A percentile compares a stretch with the other conserved stretches of the same genome.
These are phyloP conservation scores for Geotrichum phurueaensis DNA, from an alignment of 1,139 yeast species.

Conservation along the genomic window DNA sequence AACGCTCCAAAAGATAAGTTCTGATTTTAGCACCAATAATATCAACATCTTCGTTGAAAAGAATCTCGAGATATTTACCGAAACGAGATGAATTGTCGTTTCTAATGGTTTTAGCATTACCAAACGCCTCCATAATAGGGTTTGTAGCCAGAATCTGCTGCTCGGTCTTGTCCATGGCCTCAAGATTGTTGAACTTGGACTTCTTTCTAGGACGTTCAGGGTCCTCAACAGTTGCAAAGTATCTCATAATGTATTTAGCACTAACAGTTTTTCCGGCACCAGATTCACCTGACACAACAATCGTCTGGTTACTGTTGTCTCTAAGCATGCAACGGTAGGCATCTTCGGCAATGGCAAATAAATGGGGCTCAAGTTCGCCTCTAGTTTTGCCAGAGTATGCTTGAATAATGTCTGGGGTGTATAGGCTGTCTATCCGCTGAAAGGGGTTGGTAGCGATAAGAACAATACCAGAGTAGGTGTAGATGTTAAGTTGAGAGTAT, in stretches of 20 bases:
- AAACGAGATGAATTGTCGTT: conserved; percentile 96
- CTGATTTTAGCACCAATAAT: conserved; percentile 93
- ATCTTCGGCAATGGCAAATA: conserved; percentile 96
- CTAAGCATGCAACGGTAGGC: conserved; percentile 91
- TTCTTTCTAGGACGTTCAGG: conserved; percentile 38
- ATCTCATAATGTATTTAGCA: conserved; percentile 96
- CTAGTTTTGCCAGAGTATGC: conserved; percentile 89
- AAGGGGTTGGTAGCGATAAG: conserved; percentile 95
- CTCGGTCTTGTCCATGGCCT: conserved; percentile 87
- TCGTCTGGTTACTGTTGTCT: conserved; percentile 81
- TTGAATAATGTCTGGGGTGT: conserved; percentile 86
- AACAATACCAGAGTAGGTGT: conserved; percentile 95
- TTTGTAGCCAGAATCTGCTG: conserved; percentile 93
- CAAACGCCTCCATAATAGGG: conserved; percentile 98
- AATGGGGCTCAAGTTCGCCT: conserved; percentile 93
- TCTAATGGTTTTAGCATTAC: conserved; percentile 96
- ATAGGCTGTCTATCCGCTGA: conserved; percentile 83
- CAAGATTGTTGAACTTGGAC: conserved; percentile 38
- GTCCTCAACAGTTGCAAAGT: conserved; percentile 91
- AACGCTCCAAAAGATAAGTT: conserved; percentile 87
- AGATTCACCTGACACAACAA: conserved; percentile 95
- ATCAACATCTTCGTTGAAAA: conserved; percentile 65
- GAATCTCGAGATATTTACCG: conserved; percentile 90
- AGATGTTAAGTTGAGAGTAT: conserved; percentile 81
- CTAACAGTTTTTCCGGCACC: conserved; percentile 99